These are phyloP conservation scores for Hirschioporus abietinus DNA, from an alignment of 768 basidiomycete genomes.

Conservation along the genomic window DNA sequence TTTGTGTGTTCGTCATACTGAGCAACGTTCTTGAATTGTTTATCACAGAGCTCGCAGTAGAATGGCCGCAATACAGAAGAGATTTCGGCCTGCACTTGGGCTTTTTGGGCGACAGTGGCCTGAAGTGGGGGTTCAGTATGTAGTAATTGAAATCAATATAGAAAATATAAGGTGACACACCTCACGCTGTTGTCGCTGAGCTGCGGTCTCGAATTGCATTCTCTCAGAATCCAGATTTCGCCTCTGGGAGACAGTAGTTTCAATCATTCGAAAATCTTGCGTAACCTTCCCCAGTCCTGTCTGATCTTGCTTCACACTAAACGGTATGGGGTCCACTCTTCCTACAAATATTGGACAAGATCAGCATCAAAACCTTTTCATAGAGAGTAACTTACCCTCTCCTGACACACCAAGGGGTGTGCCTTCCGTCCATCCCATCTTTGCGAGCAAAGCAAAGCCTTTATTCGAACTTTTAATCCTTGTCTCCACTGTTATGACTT, in stretches of 20 bases:
- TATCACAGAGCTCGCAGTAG: slow-evolving; percentile 80
- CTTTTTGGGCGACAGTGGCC: slow-evolving; percentile 60
- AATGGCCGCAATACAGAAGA: slow-evolving; percentile 64
- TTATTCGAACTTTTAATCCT: slow-evolving; percentile 75
- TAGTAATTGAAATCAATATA: slow-evolving; percentile 9
- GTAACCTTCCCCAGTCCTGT: slow-evolving; percentile 76
- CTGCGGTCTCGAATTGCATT: slow-evolving; percentile 73
- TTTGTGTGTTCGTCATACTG: slow-evolving; percentile 90
- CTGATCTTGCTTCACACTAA: slow-evolving; percentile 69
- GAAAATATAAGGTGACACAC: slow-evolving; percentile 30
- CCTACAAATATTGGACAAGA: slow-evolving; percentile 35
- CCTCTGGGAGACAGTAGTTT: slow-evolving; percentile 78
- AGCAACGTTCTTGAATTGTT: slow-evolving; percentile 80
- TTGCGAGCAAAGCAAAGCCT: slow-evolving; percentile 74
- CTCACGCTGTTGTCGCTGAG: slow-evolving; percentile 69
- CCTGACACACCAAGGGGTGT: slow-evolving; percentile 70
- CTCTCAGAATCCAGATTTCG: slow-evolving; percentile 78
- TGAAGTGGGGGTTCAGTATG: slow-evolving; percentile 22
- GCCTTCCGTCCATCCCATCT: slow-evolving; percentile 80
- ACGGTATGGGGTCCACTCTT: slow-evolving; percentile 79
- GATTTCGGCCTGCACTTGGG: slow-evolving; percentile 64
- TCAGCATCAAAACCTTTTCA: not conserved
- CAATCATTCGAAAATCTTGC: slow-evolving; percentile 80
- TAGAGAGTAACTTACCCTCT: slow-evolving; percentile 46
- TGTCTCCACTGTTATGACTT: slow-evolving; percentile 77